These are phyloP conservation scores for Aureobasidium sp. DNA, from an alignment of 2,329 filamentous ascomycete genomes.

Conservation along the genomic window DNA sequence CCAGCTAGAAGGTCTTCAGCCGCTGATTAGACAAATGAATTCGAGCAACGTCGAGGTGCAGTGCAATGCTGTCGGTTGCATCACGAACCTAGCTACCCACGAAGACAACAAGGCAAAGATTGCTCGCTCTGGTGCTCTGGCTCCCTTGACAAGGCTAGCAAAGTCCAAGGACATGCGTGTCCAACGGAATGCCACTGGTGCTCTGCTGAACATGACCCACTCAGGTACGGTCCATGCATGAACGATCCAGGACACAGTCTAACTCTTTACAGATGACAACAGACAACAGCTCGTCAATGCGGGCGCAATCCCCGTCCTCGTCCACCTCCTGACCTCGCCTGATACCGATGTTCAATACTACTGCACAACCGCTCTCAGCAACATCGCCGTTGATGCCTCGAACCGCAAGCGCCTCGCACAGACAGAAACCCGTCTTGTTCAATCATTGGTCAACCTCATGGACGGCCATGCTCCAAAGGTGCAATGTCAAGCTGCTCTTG, in stretches of 20 bases:
- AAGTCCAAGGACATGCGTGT: conserved; percentile 99
- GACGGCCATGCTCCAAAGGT: conserved; percentile 96
- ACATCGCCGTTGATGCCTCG: conserved; percentile 88
- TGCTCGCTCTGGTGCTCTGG: conserved; percentile 84
- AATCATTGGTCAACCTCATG: conserved; percentile 92
- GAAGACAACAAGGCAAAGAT: conserved; percentile 99
- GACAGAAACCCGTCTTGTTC: conserved; percentile 82
- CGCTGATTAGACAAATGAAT: conserved; percentile 96
- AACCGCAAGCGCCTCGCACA: conserved; percentile 88
- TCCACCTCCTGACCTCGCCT: conserved; percentile 82
- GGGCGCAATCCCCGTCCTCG: conserved; percentile 93
- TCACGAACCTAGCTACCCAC: conserved; percentile 95
- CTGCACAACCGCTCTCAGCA: conserved; percentile 95
- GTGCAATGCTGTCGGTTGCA: conserved; percentile 97
- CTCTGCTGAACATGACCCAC: conserved; percentile 97
- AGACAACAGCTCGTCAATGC: conserved; percentile 94
- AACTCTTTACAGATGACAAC: conserved; percentile 66
- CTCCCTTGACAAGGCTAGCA: conserved; percentile 80
- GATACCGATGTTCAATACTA: conserved; percentile 99
- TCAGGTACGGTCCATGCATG: conserved; percentile 55
- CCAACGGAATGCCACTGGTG: conserved; percentile 92
- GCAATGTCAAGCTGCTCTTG: conserved; percentile 92
- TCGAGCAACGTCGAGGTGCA: conserved; percentile 97
- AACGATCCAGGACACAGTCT: neutral
- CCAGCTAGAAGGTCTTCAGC: conserved; percentile 77